A percentile compares a stretch with the other conserved stretches of the same genome.
These are phyloP conservation scores for Hypoxylon intermedium DNA, from an alignment of 495 filamentous ascomycete species.

Conservation along the genomic window DNA sequence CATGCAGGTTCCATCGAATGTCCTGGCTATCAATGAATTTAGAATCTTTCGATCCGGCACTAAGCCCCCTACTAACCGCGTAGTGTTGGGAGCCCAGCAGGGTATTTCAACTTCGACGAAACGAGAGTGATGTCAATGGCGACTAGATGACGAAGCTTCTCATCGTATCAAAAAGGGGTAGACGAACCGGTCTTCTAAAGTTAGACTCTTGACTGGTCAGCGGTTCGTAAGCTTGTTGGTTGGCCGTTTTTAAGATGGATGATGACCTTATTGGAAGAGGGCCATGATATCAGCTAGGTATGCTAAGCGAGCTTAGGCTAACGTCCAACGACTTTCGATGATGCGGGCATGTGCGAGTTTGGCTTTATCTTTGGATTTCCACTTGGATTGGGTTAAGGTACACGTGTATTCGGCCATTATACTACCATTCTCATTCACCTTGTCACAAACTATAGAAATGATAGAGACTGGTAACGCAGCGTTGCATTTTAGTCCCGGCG, in stretches of 20 bases:
- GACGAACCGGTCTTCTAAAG: not conserved
- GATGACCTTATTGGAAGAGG: constrained; percentile 16
- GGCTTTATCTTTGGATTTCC: too few species aligned
- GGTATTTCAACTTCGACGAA: constrained; percentile 10
- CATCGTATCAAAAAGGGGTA: not conserved
- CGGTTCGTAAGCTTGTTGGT: not conserved
- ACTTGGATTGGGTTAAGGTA: too few species aligned
- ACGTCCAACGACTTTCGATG: constrained; percentile 21
- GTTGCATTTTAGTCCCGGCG: too few species aligned
- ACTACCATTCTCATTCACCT: too few species aligned
- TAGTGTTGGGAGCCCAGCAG: constrained; percentile 1
- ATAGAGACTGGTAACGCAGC: too few species aligned
- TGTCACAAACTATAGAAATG: too few species aligned
- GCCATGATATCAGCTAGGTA: not conserved
- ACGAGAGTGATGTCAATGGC: constrained; percentile 28
- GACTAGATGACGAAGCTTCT: constrained; percentile 19
- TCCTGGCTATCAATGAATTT: constrained; percentile 7
- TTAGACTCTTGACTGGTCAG: not conserved
- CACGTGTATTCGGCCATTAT: too few species aligned
- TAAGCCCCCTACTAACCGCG: constrained; percentile 14
- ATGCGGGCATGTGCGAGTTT: constrained; percentile 17
- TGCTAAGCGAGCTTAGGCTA: constrained; percentile 11
- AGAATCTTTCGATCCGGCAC: constrained; percentile 12
- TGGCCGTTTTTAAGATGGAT: not conserved
- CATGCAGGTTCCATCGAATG: constrained; percentile 17